These are phyloP conservation scores for Debaryomyces coudertii DNA, from an alignment of 1,139 yeast species.

Conservation along the genomic window DNA sequence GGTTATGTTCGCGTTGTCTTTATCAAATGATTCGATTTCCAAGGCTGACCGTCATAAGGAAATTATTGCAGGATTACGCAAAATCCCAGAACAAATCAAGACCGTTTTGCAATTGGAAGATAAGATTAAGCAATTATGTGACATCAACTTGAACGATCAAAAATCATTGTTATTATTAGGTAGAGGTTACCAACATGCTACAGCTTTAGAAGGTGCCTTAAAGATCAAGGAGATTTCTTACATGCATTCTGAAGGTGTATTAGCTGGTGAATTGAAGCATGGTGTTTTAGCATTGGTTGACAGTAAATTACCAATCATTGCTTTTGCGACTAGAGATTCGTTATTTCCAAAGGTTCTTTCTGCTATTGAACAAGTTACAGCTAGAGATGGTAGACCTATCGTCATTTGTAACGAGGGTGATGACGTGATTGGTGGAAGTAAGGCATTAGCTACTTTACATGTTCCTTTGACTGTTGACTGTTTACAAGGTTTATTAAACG, in stretches of 20 bases:
- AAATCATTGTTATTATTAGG: conserved; percentile 90
- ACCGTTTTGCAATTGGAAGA: conserved; percentile 74
- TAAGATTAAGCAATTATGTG: conserved; percentile 75
- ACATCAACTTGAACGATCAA: conserved; percentile 70
- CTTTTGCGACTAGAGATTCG: conserved; percentile 97
- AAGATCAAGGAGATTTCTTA: conserved; percentile 98
- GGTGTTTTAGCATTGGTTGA: conserved; percentile 98
- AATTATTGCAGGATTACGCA: conserved; percentile 83
- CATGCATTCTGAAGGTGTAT: conserved; percentile 99
- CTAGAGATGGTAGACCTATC: conserved; percentile 97
- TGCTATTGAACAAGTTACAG: conserved; percentile 95
- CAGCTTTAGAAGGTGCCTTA: conserved; percentile 97
- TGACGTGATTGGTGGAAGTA: conserved; percentile 53
- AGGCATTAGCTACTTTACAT: conserved; percentile 71
- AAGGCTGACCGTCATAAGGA: conserved; percentile 74
- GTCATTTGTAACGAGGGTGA: conserved; percentile 92
- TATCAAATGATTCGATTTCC: conserved; percentile 89
- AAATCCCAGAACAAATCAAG: conserved; percentile 84
- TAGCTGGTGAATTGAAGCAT: conserved; percentile 98
- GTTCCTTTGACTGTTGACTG: conserved; percentile 97
- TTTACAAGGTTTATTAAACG: conserved; percentile 93
- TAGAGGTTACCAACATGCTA: conserved; percentile 96
- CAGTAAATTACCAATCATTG: conserved; percentile 89
- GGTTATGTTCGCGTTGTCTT: conserved; percentile 93
- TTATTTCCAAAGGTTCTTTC: conserved; percentile 95